Evolutionary conservation across 441 rosid genomes (phyloP), one percentile per base, ranked within the genome.

Genomic region (Bruguiera hainesii): DNA sequence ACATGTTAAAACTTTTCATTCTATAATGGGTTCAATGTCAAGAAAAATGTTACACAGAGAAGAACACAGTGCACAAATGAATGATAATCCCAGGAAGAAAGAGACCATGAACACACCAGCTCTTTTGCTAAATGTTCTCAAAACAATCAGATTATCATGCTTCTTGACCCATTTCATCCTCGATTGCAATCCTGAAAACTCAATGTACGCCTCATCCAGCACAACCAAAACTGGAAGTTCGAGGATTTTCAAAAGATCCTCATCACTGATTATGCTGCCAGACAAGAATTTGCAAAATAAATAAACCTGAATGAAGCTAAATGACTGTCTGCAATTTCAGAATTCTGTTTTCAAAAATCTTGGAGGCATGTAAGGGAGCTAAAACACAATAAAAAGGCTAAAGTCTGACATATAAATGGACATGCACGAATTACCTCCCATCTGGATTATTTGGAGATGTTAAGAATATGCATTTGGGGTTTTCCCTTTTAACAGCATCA

Each of bases 381-480:
- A n/a, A 60, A 39, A 37, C 52, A 62, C 29, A 37, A 18, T 5
- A 51, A 3, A 6, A 13, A 10, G 4, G 4, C 18, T 2, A 11
- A 42, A 42, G 48, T 11, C 3, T 11, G 18, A 11, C 48, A 10
- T 10, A 10, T 37, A 37, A 37, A 37, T 9, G 15, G 11, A 10
- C 28, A 63, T 46, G 23, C 48, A 65, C 7, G 39, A 64, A 31
- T 69, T 75, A 91, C 99, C 99, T 95, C 66, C 98, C 99, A 74
- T 94, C 98, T 39, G 99, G 99, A 73, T 95, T 95, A 76, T 95
- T 95, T n/a, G 99, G 98, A 61, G 96, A 90, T 39, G 99, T 95
- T 67, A 95, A 80, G 75, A 95, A 95, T 75, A 91, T 90, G 80
- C 97, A 88, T 81, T 95, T 91, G 33, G 99, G 97, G 65, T 84